Conservation (phyloP, 306 rosid genomes). For the Hippophae tibetana region DNA sequence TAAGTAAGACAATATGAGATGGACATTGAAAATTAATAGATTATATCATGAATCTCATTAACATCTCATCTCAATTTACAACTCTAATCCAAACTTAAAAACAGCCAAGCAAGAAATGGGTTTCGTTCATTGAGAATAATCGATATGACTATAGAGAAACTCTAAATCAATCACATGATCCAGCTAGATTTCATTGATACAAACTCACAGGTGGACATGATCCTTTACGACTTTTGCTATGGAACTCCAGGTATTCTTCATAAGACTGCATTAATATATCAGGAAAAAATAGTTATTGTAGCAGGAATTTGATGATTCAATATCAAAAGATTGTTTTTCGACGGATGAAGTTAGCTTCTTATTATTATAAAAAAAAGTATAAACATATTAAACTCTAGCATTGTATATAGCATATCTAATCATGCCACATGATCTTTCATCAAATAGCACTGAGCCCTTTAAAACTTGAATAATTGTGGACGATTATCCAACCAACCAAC, state of each 20-base stretch:
- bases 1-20: too few species aligned
- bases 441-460: too few species aligned
- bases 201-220: slow-evolving; percentile 21
- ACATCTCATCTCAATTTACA: too few species aligned
- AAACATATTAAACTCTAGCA: too few species aligned
- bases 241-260: slow-evolving; percentile 41
- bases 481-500: too few species aligned
- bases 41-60: too few species aligned
- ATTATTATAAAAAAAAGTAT: too few species aligned
- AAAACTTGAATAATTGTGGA: too few species aligned
- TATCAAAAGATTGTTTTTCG: not conserved
- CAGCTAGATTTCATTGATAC: not conserved
- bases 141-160: not conserved
- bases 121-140: not conserved
- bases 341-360: not conserved
- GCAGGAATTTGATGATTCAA: not conserved
- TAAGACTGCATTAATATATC: slow-evolving; percentile 29
- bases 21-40: too few species aligned
- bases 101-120: not conserved
- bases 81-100: too few species aligned
- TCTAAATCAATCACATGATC: not conserved
- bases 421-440: too few species aligned
- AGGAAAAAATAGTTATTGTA: slow-evolving; percentile 9
- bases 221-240: slow-evolving; percentile 28
- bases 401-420: too few species aligned